Evolutionary conservation across 805 yeast species (phyloP), one percentile per base, ranked within the genome.

Genomic region (Saccharomycopsis microspora): DNA sequence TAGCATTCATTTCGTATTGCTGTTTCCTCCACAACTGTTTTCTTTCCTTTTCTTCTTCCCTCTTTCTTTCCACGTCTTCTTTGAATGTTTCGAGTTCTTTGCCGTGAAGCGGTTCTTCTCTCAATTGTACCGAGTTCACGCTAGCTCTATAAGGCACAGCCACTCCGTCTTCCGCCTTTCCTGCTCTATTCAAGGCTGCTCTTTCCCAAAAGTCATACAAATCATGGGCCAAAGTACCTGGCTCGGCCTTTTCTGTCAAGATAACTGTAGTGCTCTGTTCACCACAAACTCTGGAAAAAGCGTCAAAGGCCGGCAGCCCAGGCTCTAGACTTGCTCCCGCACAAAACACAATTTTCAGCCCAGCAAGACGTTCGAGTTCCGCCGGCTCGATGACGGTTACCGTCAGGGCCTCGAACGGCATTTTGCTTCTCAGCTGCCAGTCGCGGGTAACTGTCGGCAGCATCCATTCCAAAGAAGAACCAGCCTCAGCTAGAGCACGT

Each of bases 401-500:
- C 58, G 78, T 67, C 31, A 78, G 64, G 41, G 84, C 75, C 55
- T 85, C 94, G 59, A 90, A 89, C 1, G 97, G 96, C 2, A 82
- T 74, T 47, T 74, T 75, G 46, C 80, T 80, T 51, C 76, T 72
- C 5, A 73, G 67, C 58, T 87, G 95, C 90, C 96, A 88, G 42
- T 79, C 83, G 56, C 84, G 82, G 30, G 85, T 75, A n/a, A 88
- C 73, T n/a, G 81, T 73, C 0, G 90, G 76, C 0, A 95, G 80
- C 88, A 93, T 83, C 97, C 97, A 93, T 66, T 93, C 98, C 32
- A 90, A 65, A 82, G 93, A 84, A 48, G 88, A 83, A 9, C 86
- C 76, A 0, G 97, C 96, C 59, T 84, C 86, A 30, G 82, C 74
- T 48, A 93, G 63, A 3, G 82, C 72, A 57, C 90, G 79, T 3